Evolutionary conservation across 805 yeast genomes (phyloP), one percentile per base, ranked within the genome.

Genomic region (Pichia phayaonensis): DNA sequence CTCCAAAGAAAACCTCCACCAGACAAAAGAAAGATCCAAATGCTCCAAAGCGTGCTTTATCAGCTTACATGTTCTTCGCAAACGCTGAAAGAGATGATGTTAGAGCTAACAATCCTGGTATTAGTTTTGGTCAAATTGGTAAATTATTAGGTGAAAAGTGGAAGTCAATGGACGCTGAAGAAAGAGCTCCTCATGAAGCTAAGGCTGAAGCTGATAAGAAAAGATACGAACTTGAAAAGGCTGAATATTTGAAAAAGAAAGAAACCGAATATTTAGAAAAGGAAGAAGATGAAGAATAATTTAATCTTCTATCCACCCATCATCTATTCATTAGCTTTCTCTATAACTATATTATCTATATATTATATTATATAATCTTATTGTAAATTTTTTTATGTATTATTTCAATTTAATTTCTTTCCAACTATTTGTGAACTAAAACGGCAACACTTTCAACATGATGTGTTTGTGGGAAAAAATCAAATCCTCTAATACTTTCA

Each of bases 41-140:
- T 72, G 99, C 99, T 59, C 99, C 99, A 71, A 94, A 94, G 88
- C 88, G 98, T 74, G 89, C 97, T 24, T 76, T 94, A 69, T 89
- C 97, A 54, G 97, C 98, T 46, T 94, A 92, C 83, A 90, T 94
- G 98, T 92, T 88, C 81, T 94, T 90, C 67, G 98, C 99, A 62
- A 90, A 89, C 69, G 97, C 90, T 67, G 86, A 87, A 80, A 90
- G 99, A 79, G 97, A 92, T 72, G 80, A 82, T 57, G 96, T 94
- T 60, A 83, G 96, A 71, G 83, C 92, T 56, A 98, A 90, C 71
- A 89, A 92, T 79, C 97, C 98, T 63, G 97, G 96, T 68, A 86
- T 90, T 61, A 74, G 90, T 42, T 94, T 94, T 65, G 99, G 95
- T 60, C 95, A 90, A 74, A 92, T 94, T 59, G 98, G 98, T 68